Evolutionary conservation across 345 rosid species (phyloP).

Genomic region (Aquilaria yunnanensis): DNA sequence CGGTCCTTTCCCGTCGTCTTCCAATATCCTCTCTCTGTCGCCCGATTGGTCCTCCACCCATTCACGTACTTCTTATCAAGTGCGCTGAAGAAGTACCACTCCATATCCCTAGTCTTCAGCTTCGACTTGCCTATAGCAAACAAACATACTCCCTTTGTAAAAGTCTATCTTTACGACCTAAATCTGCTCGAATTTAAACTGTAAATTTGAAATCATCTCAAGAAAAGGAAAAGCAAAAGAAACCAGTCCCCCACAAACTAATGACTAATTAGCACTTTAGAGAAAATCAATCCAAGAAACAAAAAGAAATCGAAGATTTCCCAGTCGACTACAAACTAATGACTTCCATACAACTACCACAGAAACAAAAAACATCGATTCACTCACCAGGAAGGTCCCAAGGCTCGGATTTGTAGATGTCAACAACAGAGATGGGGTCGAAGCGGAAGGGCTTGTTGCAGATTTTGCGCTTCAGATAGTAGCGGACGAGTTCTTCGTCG

Average conservation of each 20-base stretch:
- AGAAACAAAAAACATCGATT: neutral
- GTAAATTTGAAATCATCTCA: neutral
- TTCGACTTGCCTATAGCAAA: conserved; percentile 51
- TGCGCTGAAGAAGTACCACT: conserved; percentile 90
- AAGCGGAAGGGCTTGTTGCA: conserved; percentile 59
- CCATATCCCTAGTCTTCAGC: conserved; percentile 83
- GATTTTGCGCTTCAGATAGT: conserved; percentile 81
- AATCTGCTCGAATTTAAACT: neutral
- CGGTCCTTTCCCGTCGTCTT: conserved; percentile 96
- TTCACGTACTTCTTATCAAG: conserved; percentile 82
- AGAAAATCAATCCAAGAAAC: neutral
- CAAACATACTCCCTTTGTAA: neutral
- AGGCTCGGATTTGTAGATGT: conserved; percentile 79
- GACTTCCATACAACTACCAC: neutral
- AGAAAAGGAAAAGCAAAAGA: too few relatives aligned
- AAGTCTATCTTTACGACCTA: neutral
- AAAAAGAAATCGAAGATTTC: neutral
- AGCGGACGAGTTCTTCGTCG: conserved; percentile 92
- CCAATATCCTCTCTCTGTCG: conserved; percentile 94
- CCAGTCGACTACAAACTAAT: neutral
- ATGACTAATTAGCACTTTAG: neutral
- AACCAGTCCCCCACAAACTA: neutral
- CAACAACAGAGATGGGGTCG: conserved; percentile 67
- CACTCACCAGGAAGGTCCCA: conserved; percentile 90
- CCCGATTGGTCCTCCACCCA: conserved; percentile 86